Evolutionary conservation across 106 monocot genomes (phyloP).

Genomic region (Dioscorea alata): DNA sequence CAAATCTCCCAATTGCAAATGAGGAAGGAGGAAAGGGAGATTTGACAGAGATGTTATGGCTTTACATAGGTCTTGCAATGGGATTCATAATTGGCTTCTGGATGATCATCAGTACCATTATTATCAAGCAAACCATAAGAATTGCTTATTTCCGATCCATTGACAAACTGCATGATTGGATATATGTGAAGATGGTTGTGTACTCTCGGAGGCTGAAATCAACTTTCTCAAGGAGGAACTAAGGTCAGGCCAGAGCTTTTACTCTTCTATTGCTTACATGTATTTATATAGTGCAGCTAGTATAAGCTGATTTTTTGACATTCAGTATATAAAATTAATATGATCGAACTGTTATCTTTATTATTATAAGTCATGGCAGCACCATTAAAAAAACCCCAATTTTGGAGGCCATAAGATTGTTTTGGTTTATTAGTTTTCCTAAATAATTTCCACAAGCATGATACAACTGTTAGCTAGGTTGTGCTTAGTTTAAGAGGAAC

Average conservation of each 20-base stretch:
- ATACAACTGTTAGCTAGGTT: too few species aligned
- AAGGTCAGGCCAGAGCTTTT: too few species aligned
- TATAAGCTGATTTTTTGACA: background rate
- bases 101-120: background rate
- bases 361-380: background rate
- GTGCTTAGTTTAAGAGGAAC: too few species aligned
- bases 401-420: too few species aligned
- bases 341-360: background rate
- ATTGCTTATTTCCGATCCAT: background rate
- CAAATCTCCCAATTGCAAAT: background rate
- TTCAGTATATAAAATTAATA: too few species aligned
- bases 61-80: background rate
- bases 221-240: too few species aligned
- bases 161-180: background rate
- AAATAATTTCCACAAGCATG: too few species aligned
- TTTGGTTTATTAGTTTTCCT: too few species aligned
- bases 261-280: too few species aligned
- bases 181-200: too few species aligned
- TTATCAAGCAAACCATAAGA: conserved; percentile 5
- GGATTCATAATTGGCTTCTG: conserved; percentile 3
- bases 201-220: too few species aligned
- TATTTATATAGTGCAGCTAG: too few species aligned
- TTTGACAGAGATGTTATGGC: background rate
- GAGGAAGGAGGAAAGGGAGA: background rate
- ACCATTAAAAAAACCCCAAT: background rate